Evolutionary conservation across 148 eudicot species (phyloP).

Genomic region (Silene uniflora): DNA sequence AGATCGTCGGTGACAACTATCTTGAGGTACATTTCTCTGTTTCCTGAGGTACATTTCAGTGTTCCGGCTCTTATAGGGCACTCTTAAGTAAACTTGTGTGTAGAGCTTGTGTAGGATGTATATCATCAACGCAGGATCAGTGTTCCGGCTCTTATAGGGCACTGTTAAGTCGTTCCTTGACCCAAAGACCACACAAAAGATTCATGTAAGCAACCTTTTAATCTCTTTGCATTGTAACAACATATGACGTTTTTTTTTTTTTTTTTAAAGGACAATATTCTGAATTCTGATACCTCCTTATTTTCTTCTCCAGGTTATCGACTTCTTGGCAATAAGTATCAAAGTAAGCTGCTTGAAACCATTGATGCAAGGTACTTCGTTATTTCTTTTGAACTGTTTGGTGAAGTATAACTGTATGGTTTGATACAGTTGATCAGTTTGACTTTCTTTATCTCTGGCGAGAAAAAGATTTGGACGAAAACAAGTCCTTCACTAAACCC

Average conservation of each 20-base stretch:
- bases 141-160: conserved; percentile 87
- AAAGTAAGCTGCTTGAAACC: conserved; percentile 83
- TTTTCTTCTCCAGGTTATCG: conserved; percentile 46
- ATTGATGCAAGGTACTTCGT: conserved; percentile 72
- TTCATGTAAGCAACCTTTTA: conserved; percentile 50
- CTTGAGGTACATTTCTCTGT: conserved; percentile 62
- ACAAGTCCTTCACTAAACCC: too few relatives aligned
- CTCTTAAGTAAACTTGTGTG: conserved; percentile 6
- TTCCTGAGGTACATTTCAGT: too few relatives aligned
- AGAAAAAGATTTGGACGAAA: too few relatives aligned
- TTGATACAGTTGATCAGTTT: background rate
- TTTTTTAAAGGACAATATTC: background rate
- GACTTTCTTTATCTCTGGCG: too few relatives aligned
- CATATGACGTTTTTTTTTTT: too few relatives aligned
- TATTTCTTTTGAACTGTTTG: background rate
- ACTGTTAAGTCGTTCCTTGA: conserved; percentile 89
- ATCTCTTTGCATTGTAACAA: background rate
- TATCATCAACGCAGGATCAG: conserved; percentile 94
- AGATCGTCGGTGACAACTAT: conserved; percentile 76
- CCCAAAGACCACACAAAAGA: conserved; percentile 86
- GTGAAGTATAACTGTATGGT: background rate
- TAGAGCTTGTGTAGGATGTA: conserved; percentile 83
- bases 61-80: too few relatives aligned
- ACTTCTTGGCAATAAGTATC: conserved; percentile 81
- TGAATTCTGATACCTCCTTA: conserved; percentile 3